Evolutionary conservation across 169 alveolate species (phyloP), one percentile per base, ranked within the genome.

Genomic region (Eimeria necatrix): DNA sequence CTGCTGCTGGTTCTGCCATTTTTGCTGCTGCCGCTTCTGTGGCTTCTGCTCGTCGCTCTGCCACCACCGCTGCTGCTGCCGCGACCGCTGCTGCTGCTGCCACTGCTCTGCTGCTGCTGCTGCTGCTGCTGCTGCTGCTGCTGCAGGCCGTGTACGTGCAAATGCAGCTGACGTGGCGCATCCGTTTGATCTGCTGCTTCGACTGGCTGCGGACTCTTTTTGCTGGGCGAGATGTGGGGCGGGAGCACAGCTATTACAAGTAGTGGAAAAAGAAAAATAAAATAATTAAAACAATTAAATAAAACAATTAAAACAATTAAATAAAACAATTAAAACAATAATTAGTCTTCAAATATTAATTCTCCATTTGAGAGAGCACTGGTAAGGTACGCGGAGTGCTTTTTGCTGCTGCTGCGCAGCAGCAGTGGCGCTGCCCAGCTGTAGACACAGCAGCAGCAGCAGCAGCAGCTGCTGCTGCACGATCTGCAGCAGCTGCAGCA

Each of bases 101-200:
- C 41, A 32, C 41, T 2, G 16, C 41, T 24, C 80, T 68, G 4
- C 80, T 3, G 4, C 80, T 68, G 48, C 80, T 68, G 0, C 4
- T 24, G 80, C 80, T 68, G 80, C 32, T 68, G 80, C 80, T 68
- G 80, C 80, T 68, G 59, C 53, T 73, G 49, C 10, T 73, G 56
- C 10, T 49, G 53, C 94, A 70, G 86, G 94, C 89, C n/a, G 94
- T 89, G 41, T 89, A 89, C 59, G 22, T 71, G 24, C 94, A 89
- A 24, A 70, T 70, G 94, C 89, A 74, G 74, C 59, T 76, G 53
- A 74, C 94, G 51, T 89, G 94, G 94, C 74, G 89, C 12, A 74
- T 46, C 49, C 94, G 94, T 5, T 24, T 71, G 60, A 74, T 76
- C 5, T 70, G 88, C 94, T 48, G 48, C 51, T 89, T 74, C 26